These are phyloP conservation scores for Pueraria montana DNA, from an alignment of 306 rosid species.

Conservation along the genomic window DNA sequence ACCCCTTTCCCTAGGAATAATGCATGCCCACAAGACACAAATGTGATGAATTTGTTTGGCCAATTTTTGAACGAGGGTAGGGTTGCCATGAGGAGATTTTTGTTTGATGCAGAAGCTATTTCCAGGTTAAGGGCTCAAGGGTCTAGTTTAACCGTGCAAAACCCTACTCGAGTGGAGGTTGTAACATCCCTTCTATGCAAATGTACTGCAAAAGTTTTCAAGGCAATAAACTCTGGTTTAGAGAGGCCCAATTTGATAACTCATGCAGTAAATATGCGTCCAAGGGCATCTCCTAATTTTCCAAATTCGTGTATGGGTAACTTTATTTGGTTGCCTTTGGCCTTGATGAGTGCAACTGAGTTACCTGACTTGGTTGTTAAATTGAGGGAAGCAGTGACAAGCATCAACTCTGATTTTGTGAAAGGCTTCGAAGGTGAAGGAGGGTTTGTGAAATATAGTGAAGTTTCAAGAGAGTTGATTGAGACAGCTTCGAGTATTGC, in stretches of 20 bases:
- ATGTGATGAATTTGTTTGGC: not conserved
- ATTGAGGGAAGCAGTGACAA: not conserved
- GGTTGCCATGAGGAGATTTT: not conserved
- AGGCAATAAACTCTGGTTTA: not conserved
- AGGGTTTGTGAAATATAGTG: not conserved
- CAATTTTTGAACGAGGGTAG: slow-evolving; percentile 11
- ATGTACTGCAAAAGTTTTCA: not conserved
- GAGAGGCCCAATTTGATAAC: slow-evolving; percentile 17
- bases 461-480: not conserved
- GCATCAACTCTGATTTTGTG: not conserved
- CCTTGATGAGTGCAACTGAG: not conserved
- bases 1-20: not conserved
- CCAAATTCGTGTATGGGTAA: slow-evolving; percentile 23
- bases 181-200: slow-evolving; percentile 21
- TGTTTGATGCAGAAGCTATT: not conserved
- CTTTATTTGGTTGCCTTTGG: not conserved
- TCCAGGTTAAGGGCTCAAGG: not conserved
- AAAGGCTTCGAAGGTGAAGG: not conserved
- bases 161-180: slow-evolving; percentile 19
- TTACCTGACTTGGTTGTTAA: not conserved
- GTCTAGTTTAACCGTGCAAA: not conserved
- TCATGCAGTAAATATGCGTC: slow-evolving; percentile 1
- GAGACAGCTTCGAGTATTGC: not conserved
- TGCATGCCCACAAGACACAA: not conserved
- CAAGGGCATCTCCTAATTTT: slow-evolving; percentile 4